Evolutionary conservation across 352 stramenopile species (phyloP).

Genomic region (Globisporangium camurandrum): DNA sequence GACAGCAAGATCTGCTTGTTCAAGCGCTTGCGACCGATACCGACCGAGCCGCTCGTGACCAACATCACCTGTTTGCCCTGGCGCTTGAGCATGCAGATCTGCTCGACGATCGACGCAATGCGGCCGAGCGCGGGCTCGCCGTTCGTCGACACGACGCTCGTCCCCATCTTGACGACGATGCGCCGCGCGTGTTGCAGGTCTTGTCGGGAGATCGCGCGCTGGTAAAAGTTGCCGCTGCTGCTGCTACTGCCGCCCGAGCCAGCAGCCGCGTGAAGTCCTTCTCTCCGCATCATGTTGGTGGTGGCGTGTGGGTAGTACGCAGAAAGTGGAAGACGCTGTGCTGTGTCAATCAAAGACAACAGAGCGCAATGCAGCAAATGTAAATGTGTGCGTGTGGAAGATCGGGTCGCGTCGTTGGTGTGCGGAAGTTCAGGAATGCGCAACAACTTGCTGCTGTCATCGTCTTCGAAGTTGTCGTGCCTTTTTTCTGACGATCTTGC

Average conservation of each 20-base stretch:
- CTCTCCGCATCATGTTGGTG: slow-evolving; percentile 38
- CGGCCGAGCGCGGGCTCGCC: slow-evolving; percentile 88
- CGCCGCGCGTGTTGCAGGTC: slow-evolving; percentile 76
- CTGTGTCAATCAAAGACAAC: neutral
- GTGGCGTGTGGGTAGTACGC: neutral
- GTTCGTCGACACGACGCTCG: slow-evolving; percentile 91
- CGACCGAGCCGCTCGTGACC: slow-evolving; percentile 89
- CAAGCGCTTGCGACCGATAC: slow-evolving; percentile 90
- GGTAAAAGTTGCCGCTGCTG: slow-evolving; percentile 9
- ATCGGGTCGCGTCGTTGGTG: neutral
- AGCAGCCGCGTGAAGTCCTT: slow-evolving; percentile 39
- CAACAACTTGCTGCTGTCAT: too few relatives aligned
- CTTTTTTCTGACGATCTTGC: too few relatives aligned
- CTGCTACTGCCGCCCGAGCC: slow-evolving; percentile 14
- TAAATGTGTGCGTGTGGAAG: neutral
- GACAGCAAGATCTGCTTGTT: slow-evolving; percentile 92
- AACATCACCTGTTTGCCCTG: slow-evolving; percentile 86
- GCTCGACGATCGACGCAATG: slow-evolving; percentile 89
- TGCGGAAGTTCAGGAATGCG: too few relatives aligned
- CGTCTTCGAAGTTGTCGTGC: too few relatives aligned
- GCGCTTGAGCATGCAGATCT: slow-evolving; percentile 90
- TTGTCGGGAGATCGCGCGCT: slow-evolving; percentile 48
- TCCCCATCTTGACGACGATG: slow-evolving; percentile 95
- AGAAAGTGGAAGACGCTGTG: neutral
- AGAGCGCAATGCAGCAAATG: neutral